These are phyloP conservation scores for Primulina eburnea DNA, from an alignment of 257 asterid species.

Conservation along the genomic window DNA sequence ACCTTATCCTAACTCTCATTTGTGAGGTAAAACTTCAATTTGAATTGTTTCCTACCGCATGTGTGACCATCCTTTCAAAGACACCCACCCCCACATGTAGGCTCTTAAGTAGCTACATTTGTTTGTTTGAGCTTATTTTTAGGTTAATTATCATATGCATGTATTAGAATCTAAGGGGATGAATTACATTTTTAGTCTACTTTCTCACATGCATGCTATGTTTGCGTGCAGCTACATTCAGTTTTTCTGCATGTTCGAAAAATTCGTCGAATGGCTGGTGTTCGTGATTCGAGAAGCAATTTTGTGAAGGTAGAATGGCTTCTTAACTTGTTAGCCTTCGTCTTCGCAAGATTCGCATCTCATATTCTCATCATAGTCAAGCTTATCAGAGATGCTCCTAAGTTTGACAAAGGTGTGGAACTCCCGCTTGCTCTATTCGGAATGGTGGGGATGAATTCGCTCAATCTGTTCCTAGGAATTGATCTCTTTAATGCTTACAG, in stretches of 20 bases:
- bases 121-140: background rate
- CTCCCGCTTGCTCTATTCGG: constrained; percentile 85
- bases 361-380: constrained; percentile 75
- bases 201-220: no score
- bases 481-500: constrained; percentile 67
- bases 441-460: constrained; percentile 88
- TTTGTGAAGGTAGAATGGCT: constrained; percentile 77
- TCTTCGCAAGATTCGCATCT: constrained; percentile 52
- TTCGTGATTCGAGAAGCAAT: constrained; percentile 54
- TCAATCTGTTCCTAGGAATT: constrained; percentile 59
- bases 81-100: background rate
- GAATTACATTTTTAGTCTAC: background rate
- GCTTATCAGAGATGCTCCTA: constrained; percentile 65
- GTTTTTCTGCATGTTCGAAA: constrained; percentile 65
- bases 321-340: constrained; percentile 63
- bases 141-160: background rate
- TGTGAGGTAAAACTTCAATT: constrained; percentile 60
- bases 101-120: background rate
- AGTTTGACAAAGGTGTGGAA: constrained; percentile 69
- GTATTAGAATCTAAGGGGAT: background rate
- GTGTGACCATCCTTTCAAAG: background rate
- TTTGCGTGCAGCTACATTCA: constrained; percentile 56
- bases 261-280: constrained; percentile 72
- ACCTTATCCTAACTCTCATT: constrained; percentile 84
- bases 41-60: background rate